Evolutionary conservation across 1,284 basidiomycete genomes (phyloP).

Genomic region (Lentinus polychrous): DNA sequence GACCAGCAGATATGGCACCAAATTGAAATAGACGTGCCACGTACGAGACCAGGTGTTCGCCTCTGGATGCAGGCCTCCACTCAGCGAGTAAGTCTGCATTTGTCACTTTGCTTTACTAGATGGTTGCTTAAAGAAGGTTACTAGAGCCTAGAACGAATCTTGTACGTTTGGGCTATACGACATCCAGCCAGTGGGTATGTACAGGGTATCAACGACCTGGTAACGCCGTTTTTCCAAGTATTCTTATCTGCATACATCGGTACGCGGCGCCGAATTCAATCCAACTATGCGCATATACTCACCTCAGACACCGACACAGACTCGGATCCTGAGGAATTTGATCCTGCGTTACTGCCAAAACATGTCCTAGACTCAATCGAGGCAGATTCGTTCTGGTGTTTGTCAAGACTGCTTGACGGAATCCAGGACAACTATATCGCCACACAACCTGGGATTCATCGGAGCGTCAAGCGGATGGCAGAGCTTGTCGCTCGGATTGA

Average conservation of each 20-base stretch:
- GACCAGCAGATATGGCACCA: conserved; percentile 98
- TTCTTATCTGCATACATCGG: conserved; percentile 90
- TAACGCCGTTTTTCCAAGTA: conserved; percentile 91
- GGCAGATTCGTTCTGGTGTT: conserved; percentile 96
- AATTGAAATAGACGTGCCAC: conserved; percentile 93
- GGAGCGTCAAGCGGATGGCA: conserved; percentile 87
- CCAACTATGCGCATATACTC: conserved; percentile 8
- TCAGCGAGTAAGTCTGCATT: conserved; percentile 58
- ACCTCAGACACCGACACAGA: conserved; percentile 36
- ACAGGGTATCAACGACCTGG: conserved; percentile 96
- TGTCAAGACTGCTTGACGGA: conserved; percentile 87
- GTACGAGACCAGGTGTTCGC: conserved; percentile 85
- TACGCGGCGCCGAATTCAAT: conserved; percentile 26
- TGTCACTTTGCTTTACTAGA: not conserved
- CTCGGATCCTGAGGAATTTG: conserved; percentile 82
- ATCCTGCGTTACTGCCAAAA: conserved; percentile 68
- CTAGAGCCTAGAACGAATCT: conserved; percentile 84
- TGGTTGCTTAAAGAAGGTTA: conserved; percentile 12
- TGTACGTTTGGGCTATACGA: conserved; percentile 97
- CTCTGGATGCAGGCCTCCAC: conserved; percentile 87
- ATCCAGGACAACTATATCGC: conserved; percentile 98
- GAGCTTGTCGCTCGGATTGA: conserved; percentile 91
- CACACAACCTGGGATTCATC: conserved; percentile 90
- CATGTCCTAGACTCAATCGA: conserved; percentile 78
- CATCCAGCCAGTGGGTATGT: conserved; percentile 97